A percentile compares a stretch with the other conserved stretches of the same genome.
These are phyloP conservation scores for Lachnellula occidentalis DNA, from an alignment of 2,329 filamentous ascomycete genomes.

Conservation along the genomic window DNA sequence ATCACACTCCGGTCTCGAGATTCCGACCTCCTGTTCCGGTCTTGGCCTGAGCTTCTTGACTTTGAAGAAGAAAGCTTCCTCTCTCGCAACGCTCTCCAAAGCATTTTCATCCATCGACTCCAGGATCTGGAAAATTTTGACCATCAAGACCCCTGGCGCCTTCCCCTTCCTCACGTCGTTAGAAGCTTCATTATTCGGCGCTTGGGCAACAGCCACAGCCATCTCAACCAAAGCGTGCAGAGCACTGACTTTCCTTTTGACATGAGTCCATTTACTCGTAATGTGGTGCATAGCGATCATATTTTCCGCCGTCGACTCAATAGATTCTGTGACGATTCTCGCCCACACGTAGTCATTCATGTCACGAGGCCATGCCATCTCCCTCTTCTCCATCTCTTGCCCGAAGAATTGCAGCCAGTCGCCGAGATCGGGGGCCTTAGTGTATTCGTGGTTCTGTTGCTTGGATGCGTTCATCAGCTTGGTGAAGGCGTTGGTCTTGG, in stretches of 20 bases:
- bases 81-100: constrained; percentile 1
- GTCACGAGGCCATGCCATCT: neutral
- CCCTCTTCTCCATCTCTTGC: neutral
- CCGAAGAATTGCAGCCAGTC: neutral
- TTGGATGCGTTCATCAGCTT: constrained; percentile 10
- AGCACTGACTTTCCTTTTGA: constrained; percentile 9
- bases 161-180: constrained; percentile 1
- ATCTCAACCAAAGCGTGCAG: constrained; percentile 12
- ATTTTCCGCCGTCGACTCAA: neutral
- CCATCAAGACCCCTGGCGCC: constrained; percentile 1
- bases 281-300: neutral
- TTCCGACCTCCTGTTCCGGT: too few species aligned
- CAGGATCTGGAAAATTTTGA: constrained; percentile 3
- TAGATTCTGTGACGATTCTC: neutral
- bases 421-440: neutral
- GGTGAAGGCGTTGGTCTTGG: constrained; percentile 8
- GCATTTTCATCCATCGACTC: constrained; percentile 2
- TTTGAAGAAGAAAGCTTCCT: constrained; percentile 11
- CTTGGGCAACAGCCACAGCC: constrained; percentile 5
- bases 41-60: constrained; percentile 5
- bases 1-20: neutral
- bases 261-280: neutral
- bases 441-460: neutral
- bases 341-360: neutral
- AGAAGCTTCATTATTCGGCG: neutral